phyloP scores from a whole-genome alignment of 1,284 basidiomycete genomes.

The Jaminaea rosea region DNA sequence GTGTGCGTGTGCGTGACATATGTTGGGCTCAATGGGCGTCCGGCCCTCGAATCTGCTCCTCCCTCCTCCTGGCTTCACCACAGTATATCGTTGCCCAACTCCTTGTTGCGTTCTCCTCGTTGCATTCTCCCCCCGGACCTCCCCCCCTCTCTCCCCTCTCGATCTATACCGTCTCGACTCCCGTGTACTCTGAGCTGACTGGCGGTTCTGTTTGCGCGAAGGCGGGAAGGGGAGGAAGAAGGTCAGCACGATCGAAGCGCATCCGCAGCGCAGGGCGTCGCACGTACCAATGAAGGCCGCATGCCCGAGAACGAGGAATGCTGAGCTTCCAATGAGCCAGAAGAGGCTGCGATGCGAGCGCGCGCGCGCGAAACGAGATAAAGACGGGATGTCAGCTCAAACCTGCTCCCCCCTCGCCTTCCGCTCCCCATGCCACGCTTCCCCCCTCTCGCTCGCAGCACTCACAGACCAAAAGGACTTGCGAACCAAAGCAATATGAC shows the following conservation, averaged over 20 bases:
- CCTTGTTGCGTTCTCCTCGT: too few species aligned
- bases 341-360: too few species aligned
- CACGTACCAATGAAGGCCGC: slow-evolving; percentile 57
- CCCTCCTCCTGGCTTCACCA: too few species aligned
- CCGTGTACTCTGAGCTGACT: slow-evolving; percentile 78
- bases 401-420: slow-evolving; percentile 26
- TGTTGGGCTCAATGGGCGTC: too few species aligned
- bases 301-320: slow-evolving; percentile 59
- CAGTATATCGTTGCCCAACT: too few species aligned
- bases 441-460: neutral
- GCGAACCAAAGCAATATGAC: slow-evolving; percentile 2
- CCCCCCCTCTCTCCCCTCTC: too few species aligned
- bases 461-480: neutral
- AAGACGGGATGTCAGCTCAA: slow-evolving; percentile 41
- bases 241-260: neutral
- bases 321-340: slow-evolving; percentile 48
- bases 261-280: neutral
- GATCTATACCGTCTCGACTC: too few species aligned
- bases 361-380: too few species aligned
- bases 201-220: slow-evolving; percentile 59
- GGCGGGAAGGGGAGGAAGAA: neutral
- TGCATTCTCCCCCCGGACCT: too few species aligned
- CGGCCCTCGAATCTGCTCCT: too few species aligned
- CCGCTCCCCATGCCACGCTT: neutral
- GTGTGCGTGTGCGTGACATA: too few species aligned